Percentiles rank a stretch among this genome's conserved stretches.
These are phyloP conservation scores for Nannizzia gypsea DNA, from an alignment of 2,329 filamentous ascomycete species.

Conservation along the genomic window DNA sequence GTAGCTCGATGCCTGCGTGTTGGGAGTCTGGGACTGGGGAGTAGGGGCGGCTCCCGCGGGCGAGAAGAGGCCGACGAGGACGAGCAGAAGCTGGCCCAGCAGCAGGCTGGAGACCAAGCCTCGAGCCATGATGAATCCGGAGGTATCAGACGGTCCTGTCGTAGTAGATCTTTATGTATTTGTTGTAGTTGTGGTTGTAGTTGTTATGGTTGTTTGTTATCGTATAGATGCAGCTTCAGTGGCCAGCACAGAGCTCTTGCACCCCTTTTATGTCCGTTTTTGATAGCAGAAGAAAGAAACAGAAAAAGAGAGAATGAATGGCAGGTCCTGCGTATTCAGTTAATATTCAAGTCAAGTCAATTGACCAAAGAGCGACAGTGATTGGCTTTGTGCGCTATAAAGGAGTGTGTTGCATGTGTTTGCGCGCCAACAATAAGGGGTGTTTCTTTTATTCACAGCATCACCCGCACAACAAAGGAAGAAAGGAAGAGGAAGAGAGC, in stretches of 20 bases:
- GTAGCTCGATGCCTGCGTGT: constrained; percentile 34
- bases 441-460: background rate
- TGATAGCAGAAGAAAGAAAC: background rate
- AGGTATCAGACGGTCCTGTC: background rate
- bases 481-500: background rate
- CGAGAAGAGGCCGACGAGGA: constrained; percentile 21
- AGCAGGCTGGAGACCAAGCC: constrained; percentile 10
- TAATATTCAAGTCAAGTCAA: background rate
- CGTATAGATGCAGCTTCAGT: background rate
- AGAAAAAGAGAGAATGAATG: background rate
- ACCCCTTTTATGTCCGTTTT: background rate
- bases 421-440: background rate
- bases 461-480: background rate
- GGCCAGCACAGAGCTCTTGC: background rate
- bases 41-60: constrained; percentile 22
- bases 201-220: background rate
- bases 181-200: background rate
- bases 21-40: constrained; percentile 7
- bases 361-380: background rate
- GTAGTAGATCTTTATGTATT: background rate
- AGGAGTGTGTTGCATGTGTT: background rate
- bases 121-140: constrained; percentile 7
- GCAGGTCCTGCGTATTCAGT: background rate
- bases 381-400: background rate
- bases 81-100: constrained; percentile 22